These are phyloP conservation scores for Selaginella tamariscina DNA, from an alignment of 75 land plant species.

Conservation along the genomic window DNA sequence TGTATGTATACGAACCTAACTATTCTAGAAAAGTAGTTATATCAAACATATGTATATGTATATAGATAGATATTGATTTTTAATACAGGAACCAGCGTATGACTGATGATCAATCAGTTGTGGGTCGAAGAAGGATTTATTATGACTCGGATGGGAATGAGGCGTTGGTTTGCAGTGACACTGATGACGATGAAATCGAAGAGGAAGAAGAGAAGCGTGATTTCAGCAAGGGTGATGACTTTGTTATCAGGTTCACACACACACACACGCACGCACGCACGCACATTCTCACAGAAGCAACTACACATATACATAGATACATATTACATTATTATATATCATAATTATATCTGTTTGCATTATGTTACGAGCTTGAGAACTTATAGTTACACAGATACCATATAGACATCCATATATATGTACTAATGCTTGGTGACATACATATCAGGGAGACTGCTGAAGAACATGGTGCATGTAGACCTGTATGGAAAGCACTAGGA, in stretches of 20 bases:
- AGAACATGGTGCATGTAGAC: slow-evolving; percentile 52
- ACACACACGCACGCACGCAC: too few species aligned
- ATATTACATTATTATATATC: too few species aligned
- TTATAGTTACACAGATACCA: too few species aligned
- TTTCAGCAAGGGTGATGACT: slow-evolving; percentile 72
- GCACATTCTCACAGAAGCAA: too few species aligned
- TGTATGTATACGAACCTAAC: not conserved
- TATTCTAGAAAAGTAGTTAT: not conserved
- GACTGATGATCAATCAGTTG: slow-evolving; percentile 97
- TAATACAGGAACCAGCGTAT: slow-evolving; percentile 75
- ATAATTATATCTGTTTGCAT: too few species aligned
- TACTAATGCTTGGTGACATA: too few species aligned
- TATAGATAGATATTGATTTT: not conserved
- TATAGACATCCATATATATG: too few species aligned
- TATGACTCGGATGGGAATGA: slow-evolving; percentile 93
- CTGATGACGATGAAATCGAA: slow-evolving; percentile 82
- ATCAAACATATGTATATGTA: too few species aligned
- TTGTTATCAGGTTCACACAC: slow-evolving; percentile 57
- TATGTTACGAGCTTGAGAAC: too few species aligned
- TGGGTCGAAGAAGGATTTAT: slow-evolving; percentile 88
- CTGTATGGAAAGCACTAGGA: slow-evolving; percentile 37
- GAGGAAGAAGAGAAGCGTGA: slow-evolving; percentile 92
- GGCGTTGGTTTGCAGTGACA: slow-evolving; percentile 92
- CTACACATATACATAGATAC: too few species aligned
- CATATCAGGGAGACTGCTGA: slow-evolving; percentile 44